These are phyloP conservation scores for Hagleromyces aurorensis DNA, from an alignment of 805 yeast species.

Conservation along the genomic window DNA sequence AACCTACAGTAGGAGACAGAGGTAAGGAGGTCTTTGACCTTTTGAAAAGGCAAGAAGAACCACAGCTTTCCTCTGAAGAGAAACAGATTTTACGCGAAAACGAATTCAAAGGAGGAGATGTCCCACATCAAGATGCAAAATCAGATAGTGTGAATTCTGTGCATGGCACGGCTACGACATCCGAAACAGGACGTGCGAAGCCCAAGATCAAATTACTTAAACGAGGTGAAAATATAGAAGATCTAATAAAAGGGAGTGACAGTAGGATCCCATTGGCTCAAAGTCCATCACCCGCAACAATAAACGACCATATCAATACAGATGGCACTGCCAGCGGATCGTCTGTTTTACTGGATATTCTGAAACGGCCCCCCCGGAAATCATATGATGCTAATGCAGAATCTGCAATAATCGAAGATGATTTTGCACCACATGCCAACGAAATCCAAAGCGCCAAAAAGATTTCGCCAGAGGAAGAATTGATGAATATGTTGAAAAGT, in stretches of 20 bases:
- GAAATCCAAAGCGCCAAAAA: constrained; percentile 1
- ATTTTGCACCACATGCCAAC: too few species aligned
- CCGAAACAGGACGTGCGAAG: constrained; percentile 13
- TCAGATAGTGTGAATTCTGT: constrained; percentile 13
- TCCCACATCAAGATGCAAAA: constrained; percentile 18
- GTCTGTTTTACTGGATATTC: constrained; percentile 3
- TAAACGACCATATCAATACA: constrained; percentile 14
- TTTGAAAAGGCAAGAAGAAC: constrained; percentile 8
- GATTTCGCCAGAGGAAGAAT: constrained; percentile 12
- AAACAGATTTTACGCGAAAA: constrained; percentile 11
- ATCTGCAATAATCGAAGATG: too few species aligned
- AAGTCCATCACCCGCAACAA: constrained; percentile 13
- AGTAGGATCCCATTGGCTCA: constrained; percentile 1
- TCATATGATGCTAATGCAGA: not conserved
- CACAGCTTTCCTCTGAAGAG: constrained; percentile 1
- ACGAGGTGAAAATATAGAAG: constrained; percentile 31
- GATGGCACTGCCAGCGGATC: constrained; percentile 5
- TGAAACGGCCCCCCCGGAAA: constrained; percentile 4
- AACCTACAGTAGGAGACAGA: constrained; percentile 2
- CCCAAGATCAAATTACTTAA: constrained; percentile 32
- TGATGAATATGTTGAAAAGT: constrained; percentile 8
- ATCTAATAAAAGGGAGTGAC: constrained; percentile 4
- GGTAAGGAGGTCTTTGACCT: constrained; percentile 8
- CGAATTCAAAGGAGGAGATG: constrained; percentile 11
- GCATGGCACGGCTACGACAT: constrained; percentile 5